Conservation (phyloP, 2,329 filamentous ascomycete genomes). For the Aotearoamyces nothofagi region DNA sequence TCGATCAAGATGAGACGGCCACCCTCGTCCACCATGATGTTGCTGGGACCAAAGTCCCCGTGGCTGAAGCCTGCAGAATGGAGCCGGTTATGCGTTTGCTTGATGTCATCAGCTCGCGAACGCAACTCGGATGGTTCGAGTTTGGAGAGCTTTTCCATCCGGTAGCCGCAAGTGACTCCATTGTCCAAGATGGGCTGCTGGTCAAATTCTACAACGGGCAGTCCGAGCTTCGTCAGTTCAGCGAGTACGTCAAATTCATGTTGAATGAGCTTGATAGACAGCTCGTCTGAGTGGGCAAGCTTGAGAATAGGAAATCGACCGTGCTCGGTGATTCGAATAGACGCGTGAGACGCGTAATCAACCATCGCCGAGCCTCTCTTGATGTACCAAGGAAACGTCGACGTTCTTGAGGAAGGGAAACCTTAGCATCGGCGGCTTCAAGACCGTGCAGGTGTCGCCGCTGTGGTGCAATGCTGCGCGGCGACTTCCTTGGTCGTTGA, state of each 20-base stretch:
- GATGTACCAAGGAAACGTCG: slow-evolving; percentile 5
- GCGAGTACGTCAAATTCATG: slow-evolving; percentile 7
- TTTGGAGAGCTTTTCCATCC: slow-evolving; percentile 8
- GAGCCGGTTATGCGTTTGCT: slow-evolving; percentile 6
- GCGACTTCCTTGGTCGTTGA: too few relatives aligned
- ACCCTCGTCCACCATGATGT: slow-evolving; percentile 5
- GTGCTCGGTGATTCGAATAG: slow-evolving; percentile 7
- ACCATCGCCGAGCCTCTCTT: slow-evolving; percentile 7
- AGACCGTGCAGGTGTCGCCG: too few relatives aligned
- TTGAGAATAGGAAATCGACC: slow-evolving; percentile 8
- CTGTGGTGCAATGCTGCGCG: too few relatives aligned
- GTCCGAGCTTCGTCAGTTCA: slow-evolving; percentile 5
- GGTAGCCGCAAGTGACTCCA: slow-evolving; percentile 6
- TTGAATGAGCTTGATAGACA: slow-evolving; percentile 8
- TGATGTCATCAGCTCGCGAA: slow-evolving; percentile 6
- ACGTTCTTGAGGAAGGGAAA: slow-evolving; percentile 7
- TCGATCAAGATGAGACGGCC: slow-evolving; percentile 6
- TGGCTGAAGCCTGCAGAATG: slow-evolving; percentile 7
- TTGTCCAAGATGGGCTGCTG: slow-evolving; percentile 7
- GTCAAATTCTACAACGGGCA: slow-evolving; percentile 8
- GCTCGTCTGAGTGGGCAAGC: slow-evolving; percentile 7
- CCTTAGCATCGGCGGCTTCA: too few relatives aligned
- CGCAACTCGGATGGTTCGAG: slow-evolving; percentile 6
- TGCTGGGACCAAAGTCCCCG: slow-evolving; percentile 8
- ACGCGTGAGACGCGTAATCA: slow-evolving; percentile 7